Evolutionary conservation across 228 moss, liverwort and hornwort genomes (phyloP).

Genomic region (Sphagnum magellanicum): DNA sequence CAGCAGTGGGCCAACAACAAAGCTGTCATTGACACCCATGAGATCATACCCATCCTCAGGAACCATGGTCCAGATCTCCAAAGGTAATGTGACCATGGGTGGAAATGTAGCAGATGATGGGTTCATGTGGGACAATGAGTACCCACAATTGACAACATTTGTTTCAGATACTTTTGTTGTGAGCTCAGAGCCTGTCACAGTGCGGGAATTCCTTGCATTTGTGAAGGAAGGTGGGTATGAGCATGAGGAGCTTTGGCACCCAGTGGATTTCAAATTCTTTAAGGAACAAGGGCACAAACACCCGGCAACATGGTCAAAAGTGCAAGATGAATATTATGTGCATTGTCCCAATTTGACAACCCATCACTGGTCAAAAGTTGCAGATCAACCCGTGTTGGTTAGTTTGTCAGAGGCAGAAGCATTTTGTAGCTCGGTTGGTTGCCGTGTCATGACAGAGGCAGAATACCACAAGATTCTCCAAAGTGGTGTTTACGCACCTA

Average conservation of each 20-base stretch:
- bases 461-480: conserved; percentile 54
- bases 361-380: conserved; percentile 58
- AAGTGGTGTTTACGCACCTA: conserved; percentile 6
- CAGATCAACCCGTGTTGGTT: conserved; percentile 50
- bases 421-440: conserved; percentile 57
- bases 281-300: conserved; percentile 23
- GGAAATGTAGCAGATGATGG: conserved; percentile 20
- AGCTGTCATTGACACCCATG: not conserved
- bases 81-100: conserved; percentile 45
- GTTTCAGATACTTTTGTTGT: conserved; percentile 29
- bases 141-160: conserved; percentile 17
- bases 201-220: conserved; percentile 53
- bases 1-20: not conserved
- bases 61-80: conserved; percentile 39
- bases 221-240: conserved; percentile 57
- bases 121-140: conserved; percentile 90
- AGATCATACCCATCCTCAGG: conserved; percentile 1
- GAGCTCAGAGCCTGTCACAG: conserved; percentile 39
- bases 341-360: conserved; percentile 33
- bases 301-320: conserved; percentile 74
- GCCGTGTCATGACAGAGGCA: conserved; percentile 63
- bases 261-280: conserved; percentile 47
- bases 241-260: conserved; percentile 37
- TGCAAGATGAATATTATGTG: conserved; percentile 51
- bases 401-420: conserved; percentile 82